Evolutionary conservation across 139 green algal species (phyloP), one percentile per base, ranked within the genome.

Genomic region (Chloropicon primus): DNA sequence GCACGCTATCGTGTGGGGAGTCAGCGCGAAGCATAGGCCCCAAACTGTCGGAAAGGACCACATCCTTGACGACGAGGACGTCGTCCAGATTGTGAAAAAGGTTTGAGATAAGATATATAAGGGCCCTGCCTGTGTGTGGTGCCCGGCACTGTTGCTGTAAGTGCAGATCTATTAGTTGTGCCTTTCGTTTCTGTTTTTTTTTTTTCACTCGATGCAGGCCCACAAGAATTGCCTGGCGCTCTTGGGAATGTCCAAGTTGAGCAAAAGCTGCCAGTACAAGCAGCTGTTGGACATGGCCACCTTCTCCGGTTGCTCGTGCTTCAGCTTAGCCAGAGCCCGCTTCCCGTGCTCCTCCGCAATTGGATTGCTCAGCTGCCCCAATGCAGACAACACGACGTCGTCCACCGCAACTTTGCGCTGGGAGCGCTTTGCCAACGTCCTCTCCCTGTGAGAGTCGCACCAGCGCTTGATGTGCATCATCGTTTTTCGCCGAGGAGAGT

Each of bases 21-120:
- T 24, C 3, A 74, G 24, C 21, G 74, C 74, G 10, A 82, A 82
- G 78, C 94, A 98, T 85, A 86, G 91, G 73, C 95, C 95, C 71
- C 95, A 99, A 81, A 88, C 84, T 29, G 93, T 94, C n/a, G 94
- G 95, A 41, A 96, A 94, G 82, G 94, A 98, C 25, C 94, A 98
- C 77, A 76, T 91, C 29, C 84, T 98, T 73, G 76, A 93, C 2
- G 94, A 98, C 78, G 93, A 98, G 82, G 94, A 98, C 84, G 96
- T 98, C 74, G 91, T 98, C 23, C 93, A 97, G 84, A 93, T 98
- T 26, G 84, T 97, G 22, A 98, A 96, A 83, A 91, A 62, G 41
- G 41, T 62, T 5, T 62, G 41, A 62, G 41, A n/a, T n/a, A n/a
- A n/a, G n/a, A n/a, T n/a, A n/a, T n/a, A n/a, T n/a, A n/a, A n/a